Evolutionary conservation across 2,329 filamentous ascomycete genomes (phyloP), one percentile per base, ranked within the genome.

Genomic region (Penicillium sp.): DNA sequence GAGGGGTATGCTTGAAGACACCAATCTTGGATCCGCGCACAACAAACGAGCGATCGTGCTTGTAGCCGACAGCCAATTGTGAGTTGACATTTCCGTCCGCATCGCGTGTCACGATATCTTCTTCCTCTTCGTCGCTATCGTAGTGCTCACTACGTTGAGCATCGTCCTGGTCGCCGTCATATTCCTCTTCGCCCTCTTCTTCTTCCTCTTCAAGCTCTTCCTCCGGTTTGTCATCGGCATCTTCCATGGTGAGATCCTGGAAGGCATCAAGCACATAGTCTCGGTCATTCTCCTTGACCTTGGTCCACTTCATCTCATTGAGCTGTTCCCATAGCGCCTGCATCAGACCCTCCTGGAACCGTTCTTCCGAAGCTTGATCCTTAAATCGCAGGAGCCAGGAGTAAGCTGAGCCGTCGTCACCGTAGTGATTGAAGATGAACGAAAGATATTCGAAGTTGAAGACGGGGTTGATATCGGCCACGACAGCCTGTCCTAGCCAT

Each of bases 371-470:
- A 18, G 84, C 78, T 63, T 91, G 88, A 62, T 96, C 89, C 66
- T 88, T 90, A 78, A 99, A 99, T 13, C 92, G 87, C 34, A 99
- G 78, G 13, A 99, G 82, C 93, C 94, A 99, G 1, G 94, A 99
- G 72, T 92, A 95, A 4, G 94, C 93, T 1, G 89, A 89, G 2
- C 92, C 91, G 72, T 97, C 90, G 34, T 87, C 82, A 13, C 88
- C 84, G 71, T 96, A 97, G 70, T 97, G 91, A 68, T 99, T 99
- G 82, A 99, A 99, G 67, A 99, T 97, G 71, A 97, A 97, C 0
- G 93, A 97, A n/a, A 96, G 81, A 66, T 93, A 97, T 72, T 99
- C 94, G 62, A 97, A 97, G 76, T 97, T 97, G 79, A 97, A 99
- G 18, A 99, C 92, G 0, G 94, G 94, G 66, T 97, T 97, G 73